Base-by-base conservation (phyloP, 108 stramenopile species). In the Craspedostauros australis region DNA sequence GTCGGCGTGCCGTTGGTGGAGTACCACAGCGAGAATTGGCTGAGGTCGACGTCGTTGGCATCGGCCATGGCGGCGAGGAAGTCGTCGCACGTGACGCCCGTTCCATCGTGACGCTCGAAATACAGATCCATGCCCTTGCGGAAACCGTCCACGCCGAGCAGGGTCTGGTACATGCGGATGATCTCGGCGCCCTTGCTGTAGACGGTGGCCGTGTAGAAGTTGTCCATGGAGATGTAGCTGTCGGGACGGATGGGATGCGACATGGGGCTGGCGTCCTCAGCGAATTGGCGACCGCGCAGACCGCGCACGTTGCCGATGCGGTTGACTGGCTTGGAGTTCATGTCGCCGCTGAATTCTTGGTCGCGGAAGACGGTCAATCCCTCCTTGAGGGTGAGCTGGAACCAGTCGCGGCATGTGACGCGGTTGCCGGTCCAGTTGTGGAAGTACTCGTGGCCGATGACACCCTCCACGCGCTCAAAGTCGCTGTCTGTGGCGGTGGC, bases 351-450 rank as follows among this genome's bases (percentile, higher is more conserved):
- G 50, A 97, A 97, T 44, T 91, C 82, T 53, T 79, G 90, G 42
- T 82, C 75, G 0, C 98, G 82, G 65, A 95, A 99, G 0, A 99
- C 98, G 5, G 98, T 99, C 27, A 99, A 68, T n/a, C 98, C 98
- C 55, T 98, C 96, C 70, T 99, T 99, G 16, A 99, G 53, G 0
- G 96, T 97, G 18, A 99, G 76, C 74, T 95, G 92, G 68, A 99
- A 98, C 98, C 98, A 99, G 80, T 97, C 96, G 8, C 93, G 78
- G 58, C 94, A 95, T 5, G 98, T 99, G 2, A 99, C 98, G 30
- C 98, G 82, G 58, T 99, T 99, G 7, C 98, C 96, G 2, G 86
- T 80, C 92, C 91, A 94, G 48, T 98, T 99, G 80, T 99, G 98
- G 55, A 98, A 96, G 54, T 98, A 96, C 58, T 96, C 96, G 68